phyloP scores from a whole-genome alignment of 495 filamentous ascomycete genomes.

The Aspergillus incahuasiensis region DNA sequence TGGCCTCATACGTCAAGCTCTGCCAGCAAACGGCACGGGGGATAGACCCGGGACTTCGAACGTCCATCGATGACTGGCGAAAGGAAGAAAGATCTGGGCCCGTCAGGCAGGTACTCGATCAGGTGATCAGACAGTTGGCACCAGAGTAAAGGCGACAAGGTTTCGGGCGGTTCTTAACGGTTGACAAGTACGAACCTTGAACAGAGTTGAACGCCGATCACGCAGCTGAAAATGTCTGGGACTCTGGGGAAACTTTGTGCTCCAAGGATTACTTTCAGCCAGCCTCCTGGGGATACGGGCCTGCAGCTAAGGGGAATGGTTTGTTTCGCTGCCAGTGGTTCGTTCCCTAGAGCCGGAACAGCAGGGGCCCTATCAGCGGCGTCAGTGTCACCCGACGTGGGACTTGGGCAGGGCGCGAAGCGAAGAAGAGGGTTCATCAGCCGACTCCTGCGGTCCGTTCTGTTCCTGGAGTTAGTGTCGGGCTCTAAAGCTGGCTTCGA shows the following conservation, averaged over 20 bases:
- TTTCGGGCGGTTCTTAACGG: conserved; percentile 6
- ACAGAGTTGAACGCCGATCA: conserved; percentile 4
- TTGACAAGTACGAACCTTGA: conserved; percentile 1
- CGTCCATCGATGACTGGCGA: conserved; percentile 27
- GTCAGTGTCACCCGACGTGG: conserved; percentile 13
- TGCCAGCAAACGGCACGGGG: conserved; percentile 25
- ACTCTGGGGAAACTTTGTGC: background rate
- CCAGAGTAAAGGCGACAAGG: conserved; percentile 3
- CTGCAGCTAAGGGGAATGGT: conserved; percentile 6
- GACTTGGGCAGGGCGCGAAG: conserved; percentile 2
- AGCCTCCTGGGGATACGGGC: conserved; percentile 1
- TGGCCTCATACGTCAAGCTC: conserved; percentile 33
- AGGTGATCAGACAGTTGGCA: conserved; percentile 26
- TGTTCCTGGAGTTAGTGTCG: conserved; percentile 13
- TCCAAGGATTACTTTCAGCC: background rate
- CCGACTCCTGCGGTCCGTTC: conserved; percentile 6
- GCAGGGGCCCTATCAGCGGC: conserved; percentile 7
- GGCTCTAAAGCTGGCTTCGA: conserved; percentile 3
- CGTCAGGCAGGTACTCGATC: conserved; percentile 36
- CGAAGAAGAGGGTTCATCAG: conserved; percentile 12
- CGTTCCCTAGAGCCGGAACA: conserved; percentile 3
- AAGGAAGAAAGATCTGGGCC: conserved; percentile 32
- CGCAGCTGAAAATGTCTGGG: background rate
- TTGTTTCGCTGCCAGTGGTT: conserved; percentile 5
- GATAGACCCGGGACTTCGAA: conserved; percentile 21